Conservation (phyloP, 495 filamentous ascomycete species). For the Penicillium desertorum region DNA sequence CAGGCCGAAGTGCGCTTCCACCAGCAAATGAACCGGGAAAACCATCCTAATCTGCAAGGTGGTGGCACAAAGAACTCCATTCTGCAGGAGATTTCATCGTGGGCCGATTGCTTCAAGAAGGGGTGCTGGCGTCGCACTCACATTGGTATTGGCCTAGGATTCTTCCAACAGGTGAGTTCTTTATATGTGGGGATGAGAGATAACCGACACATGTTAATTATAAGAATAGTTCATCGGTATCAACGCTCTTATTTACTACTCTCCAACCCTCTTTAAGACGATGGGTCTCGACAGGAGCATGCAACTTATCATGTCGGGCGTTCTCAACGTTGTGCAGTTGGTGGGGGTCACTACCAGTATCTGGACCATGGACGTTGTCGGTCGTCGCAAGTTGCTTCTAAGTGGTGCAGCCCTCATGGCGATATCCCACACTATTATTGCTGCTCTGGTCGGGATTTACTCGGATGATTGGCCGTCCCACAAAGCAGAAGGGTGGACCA, state of each 20-base stretch:
- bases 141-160: conserved; percentile 54
- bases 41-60: conserved; percentile 46
- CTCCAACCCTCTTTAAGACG: conserved; percentile 55
- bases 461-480: conserved; percentile 47
- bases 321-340: conserved; percentile 56
- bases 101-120: conserved; percentile 48
- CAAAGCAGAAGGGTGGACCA: conserved; percentile 48
- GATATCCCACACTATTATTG: conserved; percentile 51
- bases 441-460: conserved; percentile 47
- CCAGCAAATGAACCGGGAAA: conserved; percentile 44
- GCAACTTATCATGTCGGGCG: conserved; percentile 59
- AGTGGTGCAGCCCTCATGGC: conserved; percentile 49
- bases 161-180: conserved; percentile 51
- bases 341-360: conserved; percentile 48
- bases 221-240: conserved; percentile 47
- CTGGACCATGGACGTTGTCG: conserved; percentile 52
- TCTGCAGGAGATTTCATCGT: conserved; percentile 45
- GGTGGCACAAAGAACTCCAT: conserved; percentile 30
- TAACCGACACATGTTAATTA: conserved; percentile 7
- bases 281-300: conserved; percentile 57
- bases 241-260: conserved; percentile 57
- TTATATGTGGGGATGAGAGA: background rate
- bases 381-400: conserved; percentile 48
- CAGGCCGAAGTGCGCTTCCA: conserved; percentile 52
- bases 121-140: conserved; percentile 57